Conservation (phyloP, 2,329 filamentous ascomycete species). For the Graphilbum ipis-grandicollis region DNA sequence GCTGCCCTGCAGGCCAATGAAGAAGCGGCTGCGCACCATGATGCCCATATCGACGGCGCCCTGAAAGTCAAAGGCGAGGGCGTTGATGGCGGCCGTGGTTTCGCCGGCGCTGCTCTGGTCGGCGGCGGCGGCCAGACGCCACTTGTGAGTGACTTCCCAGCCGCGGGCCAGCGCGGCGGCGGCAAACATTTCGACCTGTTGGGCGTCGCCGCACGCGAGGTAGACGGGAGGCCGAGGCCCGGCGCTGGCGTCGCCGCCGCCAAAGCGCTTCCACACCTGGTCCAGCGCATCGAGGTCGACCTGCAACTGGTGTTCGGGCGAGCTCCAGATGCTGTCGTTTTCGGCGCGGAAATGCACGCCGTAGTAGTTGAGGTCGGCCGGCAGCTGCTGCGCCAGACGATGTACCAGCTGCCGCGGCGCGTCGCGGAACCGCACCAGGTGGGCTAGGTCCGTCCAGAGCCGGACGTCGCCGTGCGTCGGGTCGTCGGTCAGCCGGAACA, state of each 20-base stretch:
- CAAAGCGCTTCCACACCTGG: slow-evolving; percentile 13
- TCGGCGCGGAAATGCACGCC: slow-evolving; percentile 20
- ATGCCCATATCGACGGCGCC: slow-evolving; percentile 17
- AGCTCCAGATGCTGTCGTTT: slow-evolving; percentile 19
- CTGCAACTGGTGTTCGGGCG: slow-evolving; percentile 16
- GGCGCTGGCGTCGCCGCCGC: slow-evolving; percentile 6
- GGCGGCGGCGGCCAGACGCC: slow-evolving; percentile 10
- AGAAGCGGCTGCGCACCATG: slow-evolving; percentile 16
- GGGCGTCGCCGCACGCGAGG: slow-evolving; percentile 18
- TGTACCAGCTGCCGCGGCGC: slow-evolving; percentile 12
- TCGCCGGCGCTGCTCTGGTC: slow-evolving; percentile 7
- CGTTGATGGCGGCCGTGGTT: slow-evolving; percentile 11
- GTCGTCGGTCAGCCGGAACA: slow-evolving; percentile 20
- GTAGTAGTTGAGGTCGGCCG: slow-evolving; percentile 12
- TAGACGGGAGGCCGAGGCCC: slow-evolving; percentile 13
- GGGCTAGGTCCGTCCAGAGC: slow-evolving; percentile 17
- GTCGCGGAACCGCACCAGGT: slow-evolving; percentile 15
- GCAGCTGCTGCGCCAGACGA: slow-evolving; percentile 11
- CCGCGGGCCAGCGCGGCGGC: slow-evolving; percentile 14
- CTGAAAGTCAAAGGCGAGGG: slow-evolving; percentile 17
- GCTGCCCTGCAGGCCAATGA: slow-evolving; percentile 17
- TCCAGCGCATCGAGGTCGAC: slow-evolving; percentile 18
- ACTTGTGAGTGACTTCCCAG: slow-evolving; percentile 19
- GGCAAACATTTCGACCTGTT: slow-evolving; percentile 15
- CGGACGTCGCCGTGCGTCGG: slow-evolving; percentile 15